Evolutionary conservation across 2,329 filamentous ascomycete genomes (phyloP), one percentile per base, ranked within the genome.

Genomic region (Cladophialophora carrionii): DNA sequence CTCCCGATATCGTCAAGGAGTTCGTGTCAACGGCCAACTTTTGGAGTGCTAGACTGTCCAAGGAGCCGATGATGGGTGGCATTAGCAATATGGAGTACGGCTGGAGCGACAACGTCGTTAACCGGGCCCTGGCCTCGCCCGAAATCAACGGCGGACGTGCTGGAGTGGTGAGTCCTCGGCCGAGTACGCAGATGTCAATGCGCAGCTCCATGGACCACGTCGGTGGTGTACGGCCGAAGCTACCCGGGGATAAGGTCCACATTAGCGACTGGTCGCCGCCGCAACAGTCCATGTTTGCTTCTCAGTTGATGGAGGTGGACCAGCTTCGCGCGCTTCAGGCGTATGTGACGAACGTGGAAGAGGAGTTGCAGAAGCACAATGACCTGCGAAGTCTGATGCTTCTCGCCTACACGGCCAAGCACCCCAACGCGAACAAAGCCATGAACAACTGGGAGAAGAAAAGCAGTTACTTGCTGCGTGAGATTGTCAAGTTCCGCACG

Each of bases 361-460:
- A 88, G 12, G 95, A 99, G 72, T 81, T 98, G 56, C 85, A 91
- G 75, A 84, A 85, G 67, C 95, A 99, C 78, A 97, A 98, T 74
- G 90, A 93, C 75, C 82, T 98, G 70, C 88, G 95, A 71, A 87
- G 87, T 63, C 88, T 92, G 2, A 95, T 98, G 89, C 84, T 93
- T 62, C 84, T 96, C 61, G 92, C 95, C 8, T 98, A 96, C 75
- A 92, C 91, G 14, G 90, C 92, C 2, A 87, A 92, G 32, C 90
- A 94, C 67, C 84, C 87, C 43, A 98, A 98, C 73, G 86, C 88
- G 17, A 82, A 81, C 68, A 93, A 90, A 77, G 92, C 94, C 17
- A 94, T 98, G 90, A 84, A 88, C 22, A 99, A 99, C 77, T 99
- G 95, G 94, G 93, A 99, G 81, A 88, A 90, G 74, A 98, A 98